Evolutionary conservation across 441 rosid genomes (phyloP), one percentile per base, ranked within the genome.

Genomic region (Populus hybrid): DNA sequence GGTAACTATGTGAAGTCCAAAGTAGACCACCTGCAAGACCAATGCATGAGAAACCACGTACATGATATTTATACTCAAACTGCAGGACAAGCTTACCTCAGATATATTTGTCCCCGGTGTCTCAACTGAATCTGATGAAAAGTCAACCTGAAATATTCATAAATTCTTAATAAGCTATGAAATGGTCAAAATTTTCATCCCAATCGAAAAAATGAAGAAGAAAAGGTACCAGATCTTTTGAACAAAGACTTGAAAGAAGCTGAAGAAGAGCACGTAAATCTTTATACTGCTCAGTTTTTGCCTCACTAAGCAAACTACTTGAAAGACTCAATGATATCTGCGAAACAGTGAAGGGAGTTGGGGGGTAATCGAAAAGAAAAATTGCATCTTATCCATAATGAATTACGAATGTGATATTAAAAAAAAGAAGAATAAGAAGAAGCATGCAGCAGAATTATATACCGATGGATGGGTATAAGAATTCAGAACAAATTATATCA

Each of bases 261-360:
- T 94, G 99, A 86, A 96, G 98, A 83, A 96, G 91, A 77, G 98
- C 99, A 64, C 96, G 98, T 72, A 96, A 78, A 82, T 94, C 98
- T 85, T 92, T 94, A 80, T 92, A 96, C 83, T 90, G 85, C 84
- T 96, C 98, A 1, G 92, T 88, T 84, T 93, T 85, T 45, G 92
- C 96, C 83, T 96, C 98, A 79, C 85, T 89, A 83, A 92, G 91
- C 82, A 96, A 88, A 77, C 89, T 91, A 83, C 90, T 93, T 36
- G 98, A 96, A 72, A 88, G 89, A 78, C 85, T 86, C 76, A 96
- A 42, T 74, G 97, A 91, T 78, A 89, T 90, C 99, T 96, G 91
- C 26, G 69, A 53, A 83, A 83, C 73, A 38, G 50, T 53, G 20
- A 74, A 65, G 45, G 12, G 21, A 75, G 64, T 12, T 20, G 18